Evolutionary conservation across 1,284 basidiomycete genomes (phyloP).

Genomic region (Irpex rosettiformis): DNA sequence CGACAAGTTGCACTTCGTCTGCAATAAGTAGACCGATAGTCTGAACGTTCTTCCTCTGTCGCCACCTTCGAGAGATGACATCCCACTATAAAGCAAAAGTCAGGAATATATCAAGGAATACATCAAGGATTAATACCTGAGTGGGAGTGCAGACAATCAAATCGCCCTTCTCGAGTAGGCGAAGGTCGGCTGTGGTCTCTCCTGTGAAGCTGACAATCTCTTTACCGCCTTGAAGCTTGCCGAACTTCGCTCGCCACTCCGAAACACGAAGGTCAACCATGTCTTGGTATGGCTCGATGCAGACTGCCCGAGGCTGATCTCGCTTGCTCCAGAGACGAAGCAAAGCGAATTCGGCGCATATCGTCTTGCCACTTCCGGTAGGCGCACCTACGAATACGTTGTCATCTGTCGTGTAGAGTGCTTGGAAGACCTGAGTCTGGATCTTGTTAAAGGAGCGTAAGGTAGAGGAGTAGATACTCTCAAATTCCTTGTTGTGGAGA

Average conservation of each 20-base stretch:
- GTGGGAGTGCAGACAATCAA: constrained; percentile 91
- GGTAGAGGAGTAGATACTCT: constrained; percentile 76
- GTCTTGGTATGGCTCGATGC: constrained; percentile 94
- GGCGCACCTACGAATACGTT: constrained; percentile 96
- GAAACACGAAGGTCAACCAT: constrained; percentile 91
- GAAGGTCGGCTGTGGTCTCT: constrained; percentile 91
- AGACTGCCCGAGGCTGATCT: constrained; percentile 85
- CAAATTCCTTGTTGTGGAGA: constrained; percentile 89
- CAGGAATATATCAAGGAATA: neutral
- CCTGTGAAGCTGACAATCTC: constrained; percentile 92
- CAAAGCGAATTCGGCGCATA: constrained; percentile 95
- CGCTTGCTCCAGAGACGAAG: constrained; percentile 88
- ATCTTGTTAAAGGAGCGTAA: constrained; percentile 96
- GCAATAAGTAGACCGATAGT: constrained; percentile 91
- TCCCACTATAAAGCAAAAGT: constrained; percentile 74
- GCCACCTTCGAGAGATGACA: constrained; percentile 93
- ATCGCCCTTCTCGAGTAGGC: constrained; percentile 88
- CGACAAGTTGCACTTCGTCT: constrained; percentile 93
- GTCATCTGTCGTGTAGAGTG: constrained; percentile 93
- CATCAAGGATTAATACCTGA: constrained; percentile 47
- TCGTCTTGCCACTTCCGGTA: constrained; percentile 95
- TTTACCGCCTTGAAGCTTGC: constrained; percentile 81
- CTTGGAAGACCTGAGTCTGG: constrained; percentile 98
- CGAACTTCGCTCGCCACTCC: constrained; percentile 91
- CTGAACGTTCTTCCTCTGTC: constrained; percentile 95